These are phyloP conservation scores for Venturia aucupariae DNA, from an alignment of 2,329 filamentous ascomycete genomes.

Conservation along the genomic window DNA sequence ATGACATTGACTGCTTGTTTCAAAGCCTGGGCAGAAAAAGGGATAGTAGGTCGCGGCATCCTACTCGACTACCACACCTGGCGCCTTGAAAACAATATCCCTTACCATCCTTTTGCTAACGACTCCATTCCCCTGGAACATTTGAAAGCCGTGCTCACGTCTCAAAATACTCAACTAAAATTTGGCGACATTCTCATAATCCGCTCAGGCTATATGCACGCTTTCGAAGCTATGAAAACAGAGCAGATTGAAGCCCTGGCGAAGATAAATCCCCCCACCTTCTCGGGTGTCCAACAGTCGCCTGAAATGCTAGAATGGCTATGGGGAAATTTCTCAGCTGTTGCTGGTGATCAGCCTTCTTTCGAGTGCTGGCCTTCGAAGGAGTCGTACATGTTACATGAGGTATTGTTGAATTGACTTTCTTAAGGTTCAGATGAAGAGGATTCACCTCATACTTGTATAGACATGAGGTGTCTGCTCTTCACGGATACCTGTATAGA, in stretches of 20 bases:
- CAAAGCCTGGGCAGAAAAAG: slow-evolving; percentile 41
- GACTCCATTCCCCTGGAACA: slow-evolving; percentile 29
- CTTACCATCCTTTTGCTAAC: slow-evolving; percentile 29
- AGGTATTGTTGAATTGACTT: no score
- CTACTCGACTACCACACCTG: slow-evolving; percentile 45
- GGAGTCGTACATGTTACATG: slow-evolving; percentile 27
- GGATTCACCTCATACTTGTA: no score
- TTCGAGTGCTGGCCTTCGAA: slow-evolving; percentile 28
- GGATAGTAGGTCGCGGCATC: slow-evolving; percentile 48
- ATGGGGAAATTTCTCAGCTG: slow-evolving; percentile 31
- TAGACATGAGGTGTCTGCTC: no score
- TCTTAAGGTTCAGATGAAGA: no score
- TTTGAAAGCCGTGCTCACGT: slow-evolving; percentile 34
- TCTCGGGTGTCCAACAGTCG: slow-evolving; percentile 39
- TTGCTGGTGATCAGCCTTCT: slow-evolving; percentile 29
- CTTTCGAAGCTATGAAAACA: slow-evolving; percentile 30
- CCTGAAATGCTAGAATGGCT: slow-evolving; percentile 23
- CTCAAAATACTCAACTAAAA: slow-evolving; percentile 44
- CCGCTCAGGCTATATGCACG: slow-evolving; percentile 37
- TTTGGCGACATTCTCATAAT: slow-evolving; percentile 46
- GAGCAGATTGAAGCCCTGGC: slow-evolving; percentile 30
- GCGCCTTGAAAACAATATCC: slow-evolving; percentile 26
- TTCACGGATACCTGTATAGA: no score
- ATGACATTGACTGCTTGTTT: neutral
- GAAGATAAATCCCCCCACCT: slow-evolving; percentile 28